These are phyloP conservation scores for Aspergillus novoparasiticus DNA, from an alignment of 2,329 filamentous ascomycete species.

Conservation along the genomic window DNA sequence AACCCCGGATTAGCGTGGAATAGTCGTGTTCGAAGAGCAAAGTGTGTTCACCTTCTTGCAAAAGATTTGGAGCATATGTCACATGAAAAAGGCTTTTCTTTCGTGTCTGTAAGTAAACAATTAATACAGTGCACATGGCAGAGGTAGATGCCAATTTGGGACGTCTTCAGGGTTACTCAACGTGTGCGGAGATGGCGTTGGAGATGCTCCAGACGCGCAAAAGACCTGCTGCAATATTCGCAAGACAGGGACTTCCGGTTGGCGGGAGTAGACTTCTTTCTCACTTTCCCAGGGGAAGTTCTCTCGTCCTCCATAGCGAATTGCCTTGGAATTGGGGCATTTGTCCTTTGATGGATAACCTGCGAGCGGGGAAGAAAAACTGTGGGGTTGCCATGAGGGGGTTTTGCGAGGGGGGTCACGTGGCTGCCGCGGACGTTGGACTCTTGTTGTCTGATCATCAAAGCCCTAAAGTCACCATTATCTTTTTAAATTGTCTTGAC, in stretches of 20 bases:
- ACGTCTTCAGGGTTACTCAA: slow-evolving; percentile 42
- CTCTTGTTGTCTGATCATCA: slow-evolving; percentile 6
- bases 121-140: slow-evolving; percentile 23
- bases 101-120: slow-evolving; percentile 43
- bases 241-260: slow-evolving; percentile 52
- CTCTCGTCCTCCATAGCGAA: slow-evolving; percentile 45
- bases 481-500: neutral
- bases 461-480: slow-evolving; percentile 5
- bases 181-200: slow-evolving; percentile 55
- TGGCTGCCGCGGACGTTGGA: slow-evolving; percentile 11
- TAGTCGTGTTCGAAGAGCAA: slow-evolving; percentile 3
- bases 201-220: slow-evolving; percentile 53
- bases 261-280: slow-evolving; percentile 43
- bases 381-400: slow-evolving; percentile 37
- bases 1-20: slow-evolving; percentile 26
- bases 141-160: slow-evolving; percentile 10
- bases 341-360: slow-evolving; percentile 26
- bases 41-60: slow-evolving; percentile 44
- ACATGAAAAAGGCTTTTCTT: slow-evolving; percentile 54
- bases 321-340: slow-evolving; percentile 28
- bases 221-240: slow-evolving; percentile 52
- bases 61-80: slow-evolving; percentile 54
- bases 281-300: slow-evolving; percentile 37
- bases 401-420: slow-evolving; percentile 22
- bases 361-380: slow-evolving; percentile 43